Conservation (phyloP, 2,329 filamentous ascomycete genomes). For the Colletotrichum destructivum region DNA sequence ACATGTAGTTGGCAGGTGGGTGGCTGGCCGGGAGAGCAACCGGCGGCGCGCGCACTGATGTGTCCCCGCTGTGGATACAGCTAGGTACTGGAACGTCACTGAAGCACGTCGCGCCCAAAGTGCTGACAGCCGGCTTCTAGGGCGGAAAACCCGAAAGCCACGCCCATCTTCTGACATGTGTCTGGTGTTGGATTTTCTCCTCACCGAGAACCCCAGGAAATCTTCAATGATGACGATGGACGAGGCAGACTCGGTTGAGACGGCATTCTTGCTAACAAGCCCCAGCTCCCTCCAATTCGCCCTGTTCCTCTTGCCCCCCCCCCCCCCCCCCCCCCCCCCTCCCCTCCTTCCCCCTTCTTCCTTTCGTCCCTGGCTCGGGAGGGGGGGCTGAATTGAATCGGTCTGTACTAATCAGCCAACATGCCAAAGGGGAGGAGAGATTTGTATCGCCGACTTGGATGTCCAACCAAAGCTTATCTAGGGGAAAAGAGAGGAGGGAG, state of each 20-base stretch:
- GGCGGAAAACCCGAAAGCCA: background rate
- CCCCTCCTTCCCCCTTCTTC: background rate
- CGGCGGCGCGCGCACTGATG: conserved; percentile 19
- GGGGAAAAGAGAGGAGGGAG: background rate
- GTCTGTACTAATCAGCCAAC: too few relatives aligned
- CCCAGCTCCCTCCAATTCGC: background rate
- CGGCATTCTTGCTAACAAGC: background rate
- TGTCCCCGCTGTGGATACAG: background rate
- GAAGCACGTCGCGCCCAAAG: conserved; percentile 14
- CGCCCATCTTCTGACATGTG: conserved; percentile 1
- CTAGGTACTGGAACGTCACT: conserved; percentile 25
- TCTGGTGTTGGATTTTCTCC: background rate
- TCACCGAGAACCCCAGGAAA: background rate
- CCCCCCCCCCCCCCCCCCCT: background rate
- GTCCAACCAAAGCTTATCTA: background rate
- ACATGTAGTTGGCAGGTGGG: background rate
- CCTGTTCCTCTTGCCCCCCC: background rate
- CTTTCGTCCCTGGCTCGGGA: too few relatives aligned
- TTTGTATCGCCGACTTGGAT: too few relatives aligned
- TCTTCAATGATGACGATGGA: background rate
- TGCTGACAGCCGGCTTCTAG: background rate
- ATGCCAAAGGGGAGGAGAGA: too few relatives aligned
- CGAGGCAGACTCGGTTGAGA: background rate
- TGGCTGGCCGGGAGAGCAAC: conserved; percentile 11
- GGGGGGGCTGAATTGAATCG: too few relatives aligned